Percentiles rank a stretch among this genome's conserved stretches.
Conservation (phyloP, 768 basidiomycete species). For the Mycena venus region DNA sequence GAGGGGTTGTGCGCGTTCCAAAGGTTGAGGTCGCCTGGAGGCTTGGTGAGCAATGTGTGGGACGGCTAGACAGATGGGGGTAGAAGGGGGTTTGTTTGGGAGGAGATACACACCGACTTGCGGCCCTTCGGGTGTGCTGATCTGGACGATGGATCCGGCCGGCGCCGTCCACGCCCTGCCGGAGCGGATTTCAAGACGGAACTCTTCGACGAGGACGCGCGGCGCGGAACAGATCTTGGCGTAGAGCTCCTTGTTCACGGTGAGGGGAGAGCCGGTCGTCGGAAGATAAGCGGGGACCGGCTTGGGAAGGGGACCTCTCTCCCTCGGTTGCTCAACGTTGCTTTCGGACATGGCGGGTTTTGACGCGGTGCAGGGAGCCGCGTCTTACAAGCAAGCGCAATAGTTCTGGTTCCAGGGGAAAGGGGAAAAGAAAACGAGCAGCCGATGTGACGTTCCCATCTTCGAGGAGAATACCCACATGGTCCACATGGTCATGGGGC, state of each 20-base stretch:
- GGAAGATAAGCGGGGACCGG: constrained; percentile 20
- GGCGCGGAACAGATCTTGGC: constrained; percentile 27
- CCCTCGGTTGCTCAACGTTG: constrained; percentile 18
- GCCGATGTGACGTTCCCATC: constrained; percentile 14
- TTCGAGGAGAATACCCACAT: constrained; percentile 15
- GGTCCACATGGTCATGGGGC: constrained; percentile 15
- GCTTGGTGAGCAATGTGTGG: not conserved
- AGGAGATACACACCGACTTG: constrained; percentile 32
- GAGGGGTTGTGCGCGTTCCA: constrained; percentile 32
- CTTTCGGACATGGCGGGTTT: constrained; percentile 17
- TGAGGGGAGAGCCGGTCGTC: constrained; percentile 27
- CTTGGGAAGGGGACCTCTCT: constrained; percentile 17
- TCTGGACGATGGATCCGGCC: constrained; percentile 37
- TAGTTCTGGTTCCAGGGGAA: constrained; percentile 17
- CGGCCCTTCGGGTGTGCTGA: constrained; percentile 37
- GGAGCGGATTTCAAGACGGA: constrained; percentile 35
- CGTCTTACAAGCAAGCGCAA: constrained; percentile 13
- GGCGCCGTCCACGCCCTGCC: constrained; percentile 37
- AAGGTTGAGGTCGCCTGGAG: constrained; percentile 37
- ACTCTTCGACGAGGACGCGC: constrained; percentile 32
- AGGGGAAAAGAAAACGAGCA: constrained; percentile 19
- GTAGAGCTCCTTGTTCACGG: constrained; percentile 35
- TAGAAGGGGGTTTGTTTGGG: constrained; percentile 15
- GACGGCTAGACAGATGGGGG: not conserved
- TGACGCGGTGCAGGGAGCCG: constrained; percentile 18